A percentile compares a stretch with the other conserved stretches of the same genome.
Evolutionary conservation across 768 basidiomycete species (phyloP).

Genomic region (Chalciporus sphaerocephalus): DNA sequence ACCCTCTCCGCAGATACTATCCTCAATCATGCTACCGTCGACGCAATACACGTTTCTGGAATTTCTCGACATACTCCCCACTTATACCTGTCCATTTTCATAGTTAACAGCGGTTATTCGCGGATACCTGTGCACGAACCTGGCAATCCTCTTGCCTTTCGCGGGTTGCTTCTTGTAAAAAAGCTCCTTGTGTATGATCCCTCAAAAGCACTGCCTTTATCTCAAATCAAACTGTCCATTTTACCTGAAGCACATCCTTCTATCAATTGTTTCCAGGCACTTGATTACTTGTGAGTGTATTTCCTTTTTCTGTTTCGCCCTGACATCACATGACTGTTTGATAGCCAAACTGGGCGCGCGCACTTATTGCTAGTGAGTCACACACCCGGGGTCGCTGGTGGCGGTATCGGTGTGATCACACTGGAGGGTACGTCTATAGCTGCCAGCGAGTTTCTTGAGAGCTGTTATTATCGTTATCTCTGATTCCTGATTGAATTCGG

Average conservation of each 20-base stretch:
- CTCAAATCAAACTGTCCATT: slow-evolving; percentile 71
- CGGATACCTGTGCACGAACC: slow-evolving; percentile 86
- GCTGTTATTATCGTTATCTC: background rate
- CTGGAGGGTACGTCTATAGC: slow-evolving; percentile 58
- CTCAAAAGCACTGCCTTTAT: slow-evolving; percentile 67
- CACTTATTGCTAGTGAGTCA: slow-evolving; percentile 84
- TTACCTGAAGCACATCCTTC: slow-evolving; percentile 84
- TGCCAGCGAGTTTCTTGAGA: background rate
- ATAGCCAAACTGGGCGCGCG: slow-evolving; percentile 88
- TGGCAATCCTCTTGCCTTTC: slow-evolving; percentile 61
- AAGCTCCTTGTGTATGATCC: slow-evolving; percentile 91
- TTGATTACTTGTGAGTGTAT: slow-evolving; percentile 77
- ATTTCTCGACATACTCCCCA: background rate
- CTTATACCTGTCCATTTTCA: slow-evolving; percentile 27
- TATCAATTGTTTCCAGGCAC: slow-evolving; percentile 91
- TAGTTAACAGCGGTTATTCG: slow-evolving; percentile 80
- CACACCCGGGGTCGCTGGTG: slow-evolving; percentile 78
- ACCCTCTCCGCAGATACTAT: slow-evolving; percentile 74
- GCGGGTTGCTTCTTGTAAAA: slow-evolving; percentile 81
- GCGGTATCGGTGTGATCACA: slow-evolving; percentile 88
- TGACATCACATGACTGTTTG: slow-evolving; percentile 1
- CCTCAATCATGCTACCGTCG: slow-evolving; percentile 74
- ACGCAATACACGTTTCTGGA: slow-evolving; percentile 53
- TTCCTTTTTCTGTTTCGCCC: background rate
- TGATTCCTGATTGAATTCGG: background rate